phyloP scores from a whole-genome alignment of 164 flowering plant genomes.

The Liriodendron chinense region DNA sequence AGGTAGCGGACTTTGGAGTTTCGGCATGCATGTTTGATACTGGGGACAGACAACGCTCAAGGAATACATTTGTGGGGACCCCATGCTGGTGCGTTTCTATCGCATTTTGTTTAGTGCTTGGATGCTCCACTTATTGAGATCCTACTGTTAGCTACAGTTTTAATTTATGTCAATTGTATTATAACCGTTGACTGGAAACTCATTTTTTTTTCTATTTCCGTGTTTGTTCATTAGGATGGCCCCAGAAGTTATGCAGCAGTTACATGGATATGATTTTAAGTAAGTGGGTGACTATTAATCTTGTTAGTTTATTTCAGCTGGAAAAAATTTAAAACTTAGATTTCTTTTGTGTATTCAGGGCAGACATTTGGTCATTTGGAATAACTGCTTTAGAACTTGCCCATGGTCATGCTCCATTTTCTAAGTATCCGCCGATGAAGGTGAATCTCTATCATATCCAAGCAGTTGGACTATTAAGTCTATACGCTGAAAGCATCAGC shows the following conservation, averaged over 20 bases:
- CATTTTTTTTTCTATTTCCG: not conserved
- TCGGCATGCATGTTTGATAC: conserved; percentile 96
- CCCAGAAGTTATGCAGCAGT: conserved; percentile 97
- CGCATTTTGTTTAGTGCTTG: not conserved
- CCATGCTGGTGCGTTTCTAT: conserved; percentile 76
- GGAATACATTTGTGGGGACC: conserved; percentile 97
- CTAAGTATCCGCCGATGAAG: conserved; percentile 99
- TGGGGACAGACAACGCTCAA: conserved; percentile 86
- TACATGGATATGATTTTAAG: conserved; percentile 97
- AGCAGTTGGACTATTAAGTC: conserved; percentile 22
- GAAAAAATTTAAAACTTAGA: conserved; percentile 10
- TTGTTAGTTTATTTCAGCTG: not conserved
- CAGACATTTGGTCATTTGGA: conserved; percentile 99
- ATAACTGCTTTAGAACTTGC: conserved; percentile 99
- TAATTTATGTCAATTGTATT: not conserved
- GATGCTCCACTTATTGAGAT: not conserved
- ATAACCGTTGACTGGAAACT: not conserved
- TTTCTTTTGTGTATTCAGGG: conserved; percentile 43
- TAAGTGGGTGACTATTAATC: conserved; percentile 33
- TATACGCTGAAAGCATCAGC: not conserved
- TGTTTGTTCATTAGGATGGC: conserved; percentile 74
- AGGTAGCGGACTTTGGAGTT: conserved; percentile 94
- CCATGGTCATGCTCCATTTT: conserved; percentile 99
- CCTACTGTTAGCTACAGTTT: not conserved
- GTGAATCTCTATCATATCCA: conserved; percentile 28